These are phyloP conservation scores for Nectriaceae sp. DNA, from an alignment of 2,329 filamentous ascomycete species.

Conservation along the genomic window DNA sequence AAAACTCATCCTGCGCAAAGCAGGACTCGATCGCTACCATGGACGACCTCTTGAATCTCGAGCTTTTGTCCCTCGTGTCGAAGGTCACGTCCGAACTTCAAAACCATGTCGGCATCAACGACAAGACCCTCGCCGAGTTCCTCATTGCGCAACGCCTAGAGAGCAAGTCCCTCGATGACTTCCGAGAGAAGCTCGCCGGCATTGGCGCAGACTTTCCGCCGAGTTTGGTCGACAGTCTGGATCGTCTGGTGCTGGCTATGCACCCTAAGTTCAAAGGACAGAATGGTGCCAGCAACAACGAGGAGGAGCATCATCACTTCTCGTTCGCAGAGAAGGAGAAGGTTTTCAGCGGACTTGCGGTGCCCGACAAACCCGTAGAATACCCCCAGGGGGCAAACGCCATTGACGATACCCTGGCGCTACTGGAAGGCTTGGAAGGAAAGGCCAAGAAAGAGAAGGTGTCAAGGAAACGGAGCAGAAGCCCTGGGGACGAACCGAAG, in stretches of 20 bases:
- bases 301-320: constrained; percentile 40
- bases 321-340: constrained; percentile 73
- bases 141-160: constrained; percentile 87
- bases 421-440: constrained; percentile 82
- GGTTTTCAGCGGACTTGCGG: constrained; percentile 85
- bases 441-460: constrained; percentile 57
- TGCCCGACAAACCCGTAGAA: constrained; percentile 71
- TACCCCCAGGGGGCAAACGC: constrained; percentile 55
- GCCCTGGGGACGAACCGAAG: constrained; percentile 51
- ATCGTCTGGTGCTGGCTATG: constrained; percentile 84
- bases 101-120: constrained; percentile 87
- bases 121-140: constrained; percentile 96
- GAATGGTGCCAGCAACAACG: constrained; percentile 38
- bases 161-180: constrained; percentile 69
- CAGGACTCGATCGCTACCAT: no score
- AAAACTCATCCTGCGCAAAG: constrained; percentile 18
- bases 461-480: constrained; percentile 60
- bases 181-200: constrained; percentile 72
- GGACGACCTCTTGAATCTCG: constrained; percentile 90
- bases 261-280: constrained; percentile 83
- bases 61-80: constrained; percentile 90
- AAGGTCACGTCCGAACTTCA: constrained; percentile 93
- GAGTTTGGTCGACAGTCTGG: constrained; percentile 87
- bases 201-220: constrained; percentile 82
- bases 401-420: constrained; percentile 89